phyloP scores from a whole-genome alignment of 768 basidiomycete species.

The Boletellus sp. region DNA sequence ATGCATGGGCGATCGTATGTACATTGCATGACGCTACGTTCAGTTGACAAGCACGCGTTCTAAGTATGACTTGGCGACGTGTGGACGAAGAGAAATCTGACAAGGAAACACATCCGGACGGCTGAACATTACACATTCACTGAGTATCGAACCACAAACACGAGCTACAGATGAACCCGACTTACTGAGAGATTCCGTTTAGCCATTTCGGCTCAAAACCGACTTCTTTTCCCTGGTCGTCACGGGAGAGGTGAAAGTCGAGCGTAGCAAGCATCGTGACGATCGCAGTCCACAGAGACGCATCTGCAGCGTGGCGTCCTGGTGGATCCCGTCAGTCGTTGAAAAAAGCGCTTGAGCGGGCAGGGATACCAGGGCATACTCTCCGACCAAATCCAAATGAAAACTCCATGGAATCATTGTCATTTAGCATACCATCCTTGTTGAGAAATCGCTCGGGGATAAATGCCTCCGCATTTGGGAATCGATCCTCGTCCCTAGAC shows the following conservation, averaged over 20 bases:
- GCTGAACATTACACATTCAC: not conserved
- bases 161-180: not conserved
- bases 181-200: constrained; percentile 7
- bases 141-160: not conserved
- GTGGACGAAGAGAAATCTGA: no score
- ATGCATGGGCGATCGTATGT: no score
- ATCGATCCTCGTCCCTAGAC: no score
- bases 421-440: constrained; percentile 4
- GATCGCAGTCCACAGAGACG: constrained; percentile 5
- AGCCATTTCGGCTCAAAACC: constrained; percentile 1
- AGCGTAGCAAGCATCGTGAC: constrained; percentile 13
- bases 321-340: not conserved
- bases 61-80: not conserved
- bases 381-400: constrained; percentile 16
- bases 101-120: constrained; percentile 9
- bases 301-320: constrained; percentile 3
- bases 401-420: constrained; percentile 5
- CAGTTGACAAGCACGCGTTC: not conserved
- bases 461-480: no score
- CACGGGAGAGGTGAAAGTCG: no score
- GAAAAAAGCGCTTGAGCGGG: not conserved
- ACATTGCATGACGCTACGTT: no score
- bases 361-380: no score
- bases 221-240: not conserved
- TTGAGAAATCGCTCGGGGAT: constrained; percentile 13